Conservation (phyloP, 352 stramenopile species). For the Phytophthora kernoviae region DNA sequence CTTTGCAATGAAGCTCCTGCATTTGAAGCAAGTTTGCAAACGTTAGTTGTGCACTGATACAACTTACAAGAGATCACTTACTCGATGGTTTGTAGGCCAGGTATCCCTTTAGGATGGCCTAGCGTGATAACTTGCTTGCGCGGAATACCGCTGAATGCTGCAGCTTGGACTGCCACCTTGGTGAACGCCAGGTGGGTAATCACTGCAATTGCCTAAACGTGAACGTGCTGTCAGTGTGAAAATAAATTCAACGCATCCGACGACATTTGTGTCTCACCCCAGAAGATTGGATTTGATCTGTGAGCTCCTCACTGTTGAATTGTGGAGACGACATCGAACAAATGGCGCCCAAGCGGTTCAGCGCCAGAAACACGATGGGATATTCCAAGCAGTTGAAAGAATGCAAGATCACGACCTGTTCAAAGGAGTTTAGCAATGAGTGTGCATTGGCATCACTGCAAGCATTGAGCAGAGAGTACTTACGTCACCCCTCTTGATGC, state of each 20-base stretch:
- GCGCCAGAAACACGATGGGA: constrained; percentile 49
- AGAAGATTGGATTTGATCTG: constrained; percentile 36
- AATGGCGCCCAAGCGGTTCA: constrained; percentile 48
- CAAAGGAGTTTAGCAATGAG: not conserved
- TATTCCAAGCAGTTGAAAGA: constrained; percentile 64
- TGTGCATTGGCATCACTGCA: not conserved
- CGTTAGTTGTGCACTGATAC: not conserved
- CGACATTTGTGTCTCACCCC: constrained; percentile 20
- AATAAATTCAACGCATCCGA: not conserved
- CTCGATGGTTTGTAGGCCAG: constrained; percentile 32
- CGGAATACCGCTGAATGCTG: constrained; percentile 11
- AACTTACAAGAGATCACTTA: constrained; percentile 8
- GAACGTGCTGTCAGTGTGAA: constrained; percentile 1
- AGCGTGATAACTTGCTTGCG: constrained; percentile 28
- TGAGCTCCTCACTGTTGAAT: constrained; percentile 42
- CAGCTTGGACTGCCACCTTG: constrained; percentile 24
- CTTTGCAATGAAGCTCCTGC: constrained; percentile 18
- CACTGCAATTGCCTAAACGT: constrained; percentile 20
- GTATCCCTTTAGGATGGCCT: constrained; percentile 17
- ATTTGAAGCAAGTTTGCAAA: constrained; percentile 14
- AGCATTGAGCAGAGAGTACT: constrained; percentile 8
- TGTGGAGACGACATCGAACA: constrained; percentile 45
- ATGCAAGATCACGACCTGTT: constrained; percentile 47
- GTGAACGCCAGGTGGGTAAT: constrained; percentile 42
- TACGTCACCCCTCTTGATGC: constrained; percentile 55